Conservation (phyloP, 108 stramenopile genomes). For the Nitzschia sp. region DNA sequence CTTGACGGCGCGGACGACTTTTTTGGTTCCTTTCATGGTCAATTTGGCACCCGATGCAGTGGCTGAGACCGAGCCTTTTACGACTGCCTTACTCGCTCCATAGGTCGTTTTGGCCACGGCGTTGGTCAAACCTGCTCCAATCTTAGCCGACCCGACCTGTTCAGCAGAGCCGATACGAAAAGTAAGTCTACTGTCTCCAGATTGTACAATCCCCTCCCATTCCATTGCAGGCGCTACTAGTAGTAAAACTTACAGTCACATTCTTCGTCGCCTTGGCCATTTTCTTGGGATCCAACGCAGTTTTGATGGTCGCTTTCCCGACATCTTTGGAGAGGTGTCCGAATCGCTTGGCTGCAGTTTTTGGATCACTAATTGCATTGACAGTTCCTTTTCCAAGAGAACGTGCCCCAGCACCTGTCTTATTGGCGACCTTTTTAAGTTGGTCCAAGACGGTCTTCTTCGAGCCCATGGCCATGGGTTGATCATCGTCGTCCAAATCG, state of each 20-base stretch:
- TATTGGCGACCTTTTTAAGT: constrained; percentile 5
- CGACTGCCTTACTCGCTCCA: constrained; percentile 15
- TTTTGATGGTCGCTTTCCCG: constrained; percentile 18
- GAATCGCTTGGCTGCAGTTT: constrained; percentile 16
- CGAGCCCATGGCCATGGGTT: constrained; percentile 19
- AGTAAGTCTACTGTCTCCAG: no score
- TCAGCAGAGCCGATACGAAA: not conserved
- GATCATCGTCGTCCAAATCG: constrained; percentile 18
- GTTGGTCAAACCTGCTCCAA: constrained; percentile 15
- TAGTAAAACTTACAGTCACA: constrained; percentile 17
- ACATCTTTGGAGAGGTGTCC: constrained; percentile 20
- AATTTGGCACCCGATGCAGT: constrained; percentile 8
- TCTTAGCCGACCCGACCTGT: constrained; percentile 13
- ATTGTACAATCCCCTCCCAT: no score
- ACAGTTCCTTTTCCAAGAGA: constrained; percentile 19
- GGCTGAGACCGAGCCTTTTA: constrained; percentile 2
- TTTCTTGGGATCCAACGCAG: constrained; percentile 17
- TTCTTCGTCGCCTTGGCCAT: constrained; percentile 13
- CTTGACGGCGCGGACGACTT: constrained; percentile 19
- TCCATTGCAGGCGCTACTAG: no score
- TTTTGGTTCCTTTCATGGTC: constrained; percentile 22
- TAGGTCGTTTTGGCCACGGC: constrained; percentile 10
- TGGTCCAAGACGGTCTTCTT: constrained; percentile 17
- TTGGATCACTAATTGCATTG: constrained; percentile 17
- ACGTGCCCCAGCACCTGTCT: constrained; percentile 2